These are phyloP conservation scores for Liquidambar formosana DNA, from an alignment of 164 flowering plant species.

Conservation along the genomic window DNA sequence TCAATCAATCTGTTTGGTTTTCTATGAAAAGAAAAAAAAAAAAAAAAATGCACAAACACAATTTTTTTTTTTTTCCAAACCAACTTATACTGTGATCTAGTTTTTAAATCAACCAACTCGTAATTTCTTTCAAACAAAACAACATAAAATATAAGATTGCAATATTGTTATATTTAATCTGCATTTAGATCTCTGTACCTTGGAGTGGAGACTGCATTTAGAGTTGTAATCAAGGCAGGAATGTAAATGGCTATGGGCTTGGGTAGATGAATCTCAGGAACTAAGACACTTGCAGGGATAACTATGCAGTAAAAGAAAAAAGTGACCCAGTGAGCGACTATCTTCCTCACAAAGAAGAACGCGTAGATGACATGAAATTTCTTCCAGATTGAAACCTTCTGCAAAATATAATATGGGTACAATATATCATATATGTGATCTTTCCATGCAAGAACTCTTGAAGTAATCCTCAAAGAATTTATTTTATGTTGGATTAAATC, in stretches of 20 bases:
- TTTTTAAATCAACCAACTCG: no score
- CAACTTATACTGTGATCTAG: no score
- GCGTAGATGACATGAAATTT: conserved; percentile 59
- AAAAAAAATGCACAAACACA: no score
- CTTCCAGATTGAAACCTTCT: conserved; percentile 70
- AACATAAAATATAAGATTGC: no score
- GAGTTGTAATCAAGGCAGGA: conserved; percentile 61
- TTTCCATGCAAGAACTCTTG: no score
- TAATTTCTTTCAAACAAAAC: no score
- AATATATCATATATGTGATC: no score
- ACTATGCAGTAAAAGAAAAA: conserved; percentile 75
- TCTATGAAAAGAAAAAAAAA: no score
- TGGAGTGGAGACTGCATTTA: conserved; percentile 61
- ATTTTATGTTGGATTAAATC: no score
- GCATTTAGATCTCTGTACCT: conserved; percentile 33
- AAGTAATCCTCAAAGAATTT: no score
- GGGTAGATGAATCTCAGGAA: conserved; percentile 58
- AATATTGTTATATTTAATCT: no score
- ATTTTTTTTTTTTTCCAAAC: not conserved
- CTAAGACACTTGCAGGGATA: conserved; percentile 50
- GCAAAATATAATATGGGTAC: conserved; percentile 26
- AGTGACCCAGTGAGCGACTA: conserved; percentile 69
- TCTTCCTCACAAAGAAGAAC: conserved; percentile 78
- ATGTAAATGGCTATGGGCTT: conserved; percentile 58
- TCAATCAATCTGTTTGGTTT: no score